Evolutionary conservation across 768 basidiomycete genomes (phyloP).

Genomic region (Pulveroboletus sp.): DNA sequence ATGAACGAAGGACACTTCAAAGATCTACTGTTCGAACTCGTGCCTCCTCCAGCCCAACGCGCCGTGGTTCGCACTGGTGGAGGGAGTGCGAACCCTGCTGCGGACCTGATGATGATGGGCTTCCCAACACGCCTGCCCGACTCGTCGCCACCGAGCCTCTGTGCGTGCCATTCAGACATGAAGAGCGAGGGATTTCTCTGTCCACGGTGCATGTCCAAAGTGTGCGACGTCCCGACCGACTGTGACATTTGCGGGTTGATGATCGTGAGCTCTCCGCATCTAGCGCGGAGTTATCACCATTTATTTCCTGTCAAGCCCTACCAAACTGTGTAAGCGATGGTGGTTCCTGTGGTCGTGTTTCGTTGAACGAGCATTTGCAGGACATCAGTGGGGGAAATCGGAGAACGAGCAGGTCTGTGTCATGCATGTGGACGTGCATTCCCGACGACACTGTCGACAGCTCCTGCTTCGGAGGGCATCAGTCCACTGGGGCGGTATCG

Average conservation of each 20-base stretch:
- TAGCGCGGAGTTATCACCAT: slow-evolving; percentile 94
- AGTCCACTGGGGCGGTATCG: slow-evolving; percentile 85
- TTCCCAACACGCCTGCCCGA: slow-evolving; percentile 92
- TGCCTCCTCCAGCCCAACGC: slow-evolving; percentile 88
- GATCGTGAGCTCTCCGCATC: slow-evolving; percentile 96
- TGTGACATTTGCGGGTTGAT: slow-evolving; percentile 96
- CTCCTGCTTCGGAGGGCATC: slow-evolving; percentile 55
- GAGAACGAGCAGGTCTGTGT: slow-evolving; percentile 45
- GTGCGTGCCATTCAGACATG: slow-evolving; percentile 90
- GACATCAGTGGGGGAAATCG: slow-evolving; percentile 37
- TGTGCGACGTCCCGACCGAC: slow-evolving; percentile 98
- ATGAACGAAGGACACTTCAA: slow-evolving; percentile 97
- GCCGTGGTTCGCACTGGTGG: slow-evolving; percentile 45
- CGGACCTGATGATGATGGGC: slow-evolving; percentile 99
- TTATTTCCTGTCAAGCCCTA: slow-evolving; percentile 92
- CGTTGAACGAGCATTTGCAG: slow-evolving; percentile 26
- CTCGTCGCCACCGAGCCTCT: slow-evolving; percentile 76
- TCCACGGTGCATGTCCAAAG: slow-evolving; percentile 86
- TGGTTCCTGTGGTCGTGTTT: slow-evolving; percentile 1
- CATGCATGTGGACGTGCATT: slow-evolving; percentile 79
- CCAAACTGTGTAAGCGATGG: slow-evolving; percentile 65
- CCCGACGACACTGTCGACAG: slow-evolving; percentile 39
- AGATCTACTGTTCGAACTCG: slow-evolving; percentile 91
- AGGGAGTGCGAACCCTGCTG: slow-evolving; percentile 53
- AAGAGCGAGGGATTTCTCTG: slow-evolving; percentile 93